Conservation (phyloP, 345 rosid species). For the Gossypium sturtianum region DNA sequence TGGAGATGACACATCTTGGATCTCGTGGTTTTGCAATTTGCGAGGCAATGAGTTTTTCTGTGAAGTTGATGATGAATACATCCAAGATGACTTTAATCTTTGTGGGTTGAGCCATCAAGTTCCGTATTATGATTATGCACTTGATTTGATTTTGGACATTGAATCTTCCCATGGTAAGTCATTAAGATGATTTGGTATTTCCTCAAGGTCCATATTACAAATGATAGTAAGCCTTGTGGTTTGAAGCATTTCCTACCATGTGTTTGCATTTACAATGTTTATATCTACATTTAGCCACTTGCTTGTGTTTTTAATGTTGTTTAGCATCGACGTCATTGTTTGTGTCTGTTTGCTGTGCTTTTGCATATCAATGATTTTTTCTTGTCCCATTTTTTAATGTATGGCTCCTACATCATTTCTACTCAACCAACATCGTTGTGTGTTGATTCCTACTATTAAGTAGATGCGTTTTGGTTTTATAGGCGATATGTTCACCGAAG, state of each 20-base stretch:
- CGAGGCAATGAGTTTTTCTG: slow-evolving; percentile 94
- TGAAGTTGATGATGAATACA: slow-evolving; percentile 95
- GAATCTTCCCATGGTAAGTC: slow-evolving; percentile 86
- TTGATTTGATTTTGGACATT: slow-evolving; percentile 84
- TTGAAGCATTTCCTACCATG: too few species aligned
- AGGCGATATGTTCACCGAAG: slow-evolving; percentile 98
- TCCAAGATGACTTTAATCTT: slow-evolving; percentile 94
- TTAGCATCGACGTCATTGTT: not conserved
- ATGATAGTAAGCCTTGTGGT: too few species aligned
- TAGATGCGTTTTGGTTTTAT: slow-evolving; percentile 11
- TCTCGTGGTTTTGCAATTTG: slow-evolving; percentile 97
- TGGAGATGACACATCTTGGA: slow-evolving; percentile 93
- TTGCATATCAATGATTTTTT: not conserved
- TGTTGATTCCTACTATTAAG: not conserved
- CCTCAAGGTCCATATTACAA: not conserved
- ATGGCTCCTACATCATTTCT: not conserved
- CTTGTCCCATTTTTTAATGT: not conserved
- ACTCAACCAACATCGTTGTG: not conserved
- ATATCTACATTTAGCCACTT: too few species aligned
- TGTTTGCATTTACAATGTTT: too few species aligned
- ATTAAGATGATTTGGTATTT: not conserved
- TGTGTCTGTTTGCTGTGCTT: not conserved
- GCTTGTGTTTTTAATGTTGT: too few species aligned
- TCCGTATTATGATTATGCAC: slow-evolving; percentile 91
- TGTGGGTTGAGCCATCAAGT: slow-evolving; percentile 97